Base-by-base conservation (phyloP, 805 yeast species). In the Candida saitoana region DNA sequence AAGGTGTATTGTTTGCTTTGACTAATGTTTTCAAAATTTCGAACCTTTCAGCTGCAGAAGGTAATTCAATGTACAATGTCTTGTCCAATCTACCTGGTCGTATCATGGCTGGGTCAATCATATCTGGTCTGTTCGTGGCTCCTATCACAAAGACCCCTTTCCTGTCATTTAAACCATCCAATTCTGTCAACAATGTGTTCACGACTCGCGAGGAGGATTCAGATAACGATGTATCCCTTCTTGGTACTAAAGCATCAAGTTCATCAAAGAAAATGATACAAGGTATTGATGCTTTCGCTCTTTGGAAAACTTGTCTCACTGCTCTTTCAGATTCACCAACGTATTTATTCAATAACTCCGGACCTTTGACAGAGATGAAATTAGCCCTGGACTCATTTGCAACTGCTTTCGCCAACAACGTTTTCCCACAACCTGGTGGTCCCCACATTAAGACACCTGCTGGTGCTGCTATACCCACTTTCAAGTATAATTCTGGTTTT, bases 361-460 rank as follows among this genome's bases (percentile, higher is more conserved):
- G 99, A 54, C 97, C 97, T 72, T 89, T 89, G 41, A 91, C 98
- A 38, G 96, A 86, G 53, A 93, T 93, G 71, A 93, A 93, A 68
- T 93, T 93, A 27, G 99, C 99, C 48, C 96, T 87, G 30, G 93
- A 98, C 67, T 93, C 99, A 38, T 98, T 93, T 38, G 99, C 99
- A 55, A 93, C 98, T 42, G 99, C 99, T 72, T 93, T 93, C 36
- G 99, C 99, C 58, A 93, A 77, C 60, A 93, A 73, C 3, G 99
- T 93, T 74, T 93, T 93, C 89, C 99, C 99, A 47, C 98, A 93
- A 86, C 99, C 99, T 47, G 99, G 99, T 1, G 99, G 99, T 0
- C 99, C 99, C 99, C 99, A 93, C 73, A 93, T 76, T 18, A 93
- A 67, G 1, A 93, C 99, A 43, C 99, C 99, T 0, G 96, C 89